phyloP scores from a whole-genome alignment of 1,139 yeast genomes.

The Protomyces macrosporus region DNA sequence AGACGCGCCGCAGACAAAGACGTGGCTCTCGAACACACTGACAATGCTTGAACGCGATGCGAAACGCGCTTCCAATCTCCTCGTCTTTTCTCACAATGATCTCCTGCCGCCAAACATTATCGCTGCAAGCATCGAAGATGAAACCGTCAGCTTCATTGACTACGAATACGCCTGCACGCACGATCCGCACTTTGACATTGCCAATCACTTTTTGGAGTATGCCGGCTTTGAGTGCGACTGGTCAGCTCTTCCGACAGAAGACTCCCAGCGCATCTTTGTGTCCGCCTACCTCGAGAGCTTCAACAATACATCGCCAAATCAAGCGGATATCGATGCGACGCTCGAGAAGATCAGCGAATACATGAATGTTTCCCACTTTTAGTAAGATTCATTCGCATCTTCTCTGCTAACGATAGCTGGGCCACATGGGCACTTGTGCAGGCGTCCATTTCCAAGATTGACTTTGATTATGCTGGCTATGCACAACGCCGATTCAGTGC shows the following conservation, averaged over 20 bases:
- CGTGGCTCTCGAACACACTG: slow-evolving; percentile 4
- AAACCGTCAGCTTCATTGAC: slow-evolving; percentile 57
- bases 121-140: slow-evolving; percentile 32
- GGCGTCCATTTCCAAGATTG: slow-evolving; percentile 62
- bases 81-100: slow-evolving; percentile 26
- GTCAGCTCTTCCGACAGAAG: slow-evolving; percentile 6
- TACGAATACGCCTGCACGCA: slow-evolving; percentile 78
- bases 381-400: not conserved
- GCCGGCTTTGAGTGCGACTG: slow-evolving; percentile 72
- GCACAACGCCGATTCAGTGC: slow-evolving; percentile 2
- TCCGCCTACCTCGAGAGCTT: slow-evolving; percentile 8
- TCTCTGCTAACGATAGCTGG: slow-evolving; percentile 20
- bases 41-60: slow-evolving; percentile 4
- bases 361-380: slow-evolving; percentile 12
- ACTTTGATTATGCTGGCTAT: slow-evolving; percentile 56
- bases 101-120: slow-evolving; percentile 20
- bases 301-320: not conserved
- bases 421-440: slow-evolving; percentile 82
- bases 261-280: slow-evolving; percentile 1
- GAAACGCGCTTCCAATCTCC: not conserved
- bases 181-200: slow-evolving; percentile 75
- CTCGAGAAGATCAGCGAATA: not conserved
- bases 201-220: slow-evolving; percentile 86
- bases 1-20: slow-evolving; percentile 28
- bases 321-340: not conserved